Evolutionary conservation across 148 eudicot species (phyloP).

Genomic region (Silene conica): DNA sequence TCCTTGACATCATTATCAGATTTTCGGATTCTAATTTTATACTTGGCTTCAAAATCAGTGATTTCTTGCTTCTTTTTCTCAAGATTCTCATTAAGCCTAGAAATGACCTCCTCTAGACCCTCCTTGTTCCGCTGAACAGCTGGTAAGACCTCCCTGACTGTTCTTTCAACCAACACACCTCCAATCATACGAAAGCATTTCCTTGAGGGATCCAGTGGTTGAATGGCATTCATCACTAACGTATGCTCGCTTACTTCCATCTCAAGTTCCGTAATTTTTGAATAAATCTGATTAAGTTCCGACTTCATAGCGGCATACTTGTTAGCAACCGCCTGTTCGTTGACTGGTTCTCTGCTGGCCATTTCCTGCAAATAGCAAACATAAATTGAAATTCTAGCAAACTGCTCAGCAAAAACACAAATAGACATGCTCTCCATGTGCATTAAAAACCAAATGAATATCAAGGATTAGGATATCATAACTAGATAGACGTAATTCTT

Average conservation of each 20-base stretch:
- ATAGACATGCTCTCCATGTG: neutral
- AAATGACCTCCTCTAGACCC: conserved; percentile 80
- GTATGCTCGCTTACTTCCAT: conserved; percentile 94
- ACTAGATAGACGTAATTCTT: neutral
- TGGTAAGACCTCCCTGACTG: conserved; percentile 82
- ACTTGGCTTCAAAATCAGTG: conserved; percentile 71
- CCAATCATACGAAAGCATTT: conserved; percentile 91
- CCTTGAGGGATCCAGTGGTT: conserved; percentile 81
- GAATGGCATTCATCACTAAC: conserved; percentile 74
- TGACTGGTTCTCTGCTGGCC: conserved; percentile 58
- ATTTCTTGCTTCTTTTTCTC: conserved; percentile 83
- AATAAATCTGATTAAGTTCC: conserved; percentile 76
- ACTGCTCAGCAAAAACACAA: neutral
- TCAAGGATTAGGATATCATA: neutral
- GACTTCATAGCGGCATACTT: conserved; percentile 64
- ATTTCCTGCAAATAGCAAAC: conserved; percentile 26
- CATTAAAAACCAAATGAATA: neutral
- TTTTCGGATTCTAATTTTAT: conserved; percentile 74
- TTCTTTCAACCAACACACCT: conserved; percentile 90
- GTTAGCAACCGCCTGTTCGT: conserved; percentile 88
- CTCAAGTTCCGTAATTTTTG: conserved; percentile 90
- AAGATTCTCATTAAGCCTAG: conserved; percentile 66
- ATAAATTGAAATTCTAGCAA: neutral
- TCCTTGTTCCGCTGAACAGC: conserved; percentile 85
- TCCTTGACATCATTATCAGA: conserved; percentile 57